A percentile compares a stretch with the other conserved stretches of the same genome.
Conservation (phyloP, 208 protist genomes). For the Naegleria gruberi region DNA sequence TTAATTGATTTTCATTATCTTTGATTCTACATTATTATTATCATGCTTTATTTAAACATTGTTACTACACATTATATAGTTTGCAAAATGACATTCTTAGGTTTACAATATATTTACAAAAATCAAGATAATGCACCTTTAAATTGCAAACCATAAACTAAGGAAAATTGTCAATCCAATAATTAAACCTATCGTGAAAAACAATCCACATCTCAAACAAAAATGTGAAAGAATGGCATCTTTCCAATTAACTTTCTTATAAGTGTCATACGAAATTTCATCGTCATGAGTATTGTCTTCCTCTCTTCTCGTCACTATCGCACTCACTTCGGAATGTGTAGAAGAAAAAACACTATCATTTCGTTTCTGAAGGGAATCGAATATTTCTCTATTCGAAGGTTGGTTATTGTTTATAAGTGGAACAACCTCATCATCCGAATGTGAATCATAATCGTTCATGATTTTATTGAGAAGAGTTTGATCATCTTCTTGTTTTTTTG, state of each 20-base stretch:
- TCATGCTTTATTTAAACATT: too few species aligned
- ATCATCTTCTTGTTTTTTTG: neutral
- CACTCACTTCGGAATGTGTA: neutral
- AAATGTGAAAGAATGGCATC: neutral
- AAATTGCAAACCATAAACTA: neutral
- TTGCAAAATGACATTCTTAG: too few species aligned
- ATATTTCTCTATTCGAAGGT: neutral
- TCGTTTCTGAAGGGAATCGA: neutral
- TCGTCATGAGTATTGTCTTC: neutral
- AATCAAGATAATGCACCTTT: too few species aligned
- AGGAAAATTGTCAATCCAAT: neutral
- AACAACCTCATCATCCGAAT: neutral
- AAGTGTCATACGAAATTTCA: neutral
- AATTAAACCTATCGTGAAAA: neutral
- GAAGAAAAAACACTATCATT: neutral
- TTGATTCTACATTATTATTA: too few species aligned
- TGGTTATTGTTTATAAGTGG: neutral
- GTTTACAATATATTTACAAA: too few species aligned
- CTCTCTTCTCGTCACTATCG: neutral
- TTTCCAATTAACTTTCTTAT: neutral
- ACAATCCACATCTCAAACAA: neutral
- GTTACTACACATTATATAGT: too few species aligned
- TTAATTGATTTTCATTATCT: too few species aligned
- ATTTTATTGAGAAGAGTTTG: neutral
- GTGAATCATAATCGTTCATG: neutral